These are phyloP conservation scores for Verticillium nonalfalfae DNA, from an alignment of 2,329 filamentous ascomycete genomes.

Conservation along the genomic window DNA sequence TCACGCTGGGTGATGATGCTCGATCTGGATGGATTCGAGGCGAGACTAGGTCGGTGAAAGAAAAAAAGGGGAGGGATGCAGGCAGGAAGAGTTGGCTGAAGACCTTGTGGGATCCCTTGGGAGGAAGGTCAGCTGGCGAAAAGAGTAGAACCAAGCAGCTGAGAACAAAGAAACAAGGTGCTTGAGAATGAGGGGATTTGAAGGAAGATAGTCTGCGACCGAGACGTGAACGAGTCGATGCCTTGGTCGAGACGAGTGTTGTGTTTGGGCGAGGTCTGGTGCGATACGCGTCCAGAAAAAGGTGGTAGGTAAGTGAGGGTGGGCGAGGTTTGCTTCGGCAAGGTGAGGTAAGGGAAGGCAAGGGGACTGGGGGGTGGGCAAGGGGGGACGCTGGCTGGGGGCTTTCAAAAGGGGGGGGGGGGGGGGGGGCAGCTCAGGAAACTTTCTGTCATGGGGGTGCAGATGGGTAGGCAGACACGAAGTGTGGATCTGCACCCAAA, in stretches of 20 bases:
- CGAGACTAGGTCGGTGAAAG: neutral
- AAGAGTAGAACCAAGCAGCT: neutral
- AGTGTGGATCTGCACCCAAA: neutral
- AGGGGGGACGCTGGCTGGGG: neutral
- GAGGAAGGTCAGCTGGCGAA: neutral
- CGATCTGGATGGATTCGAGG: neutral
- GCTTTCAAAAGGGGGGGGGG: neutral
- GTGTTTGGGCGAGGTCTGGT: neutral
- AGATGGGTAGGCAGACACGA: neutral
- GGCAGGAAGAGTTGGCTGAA: neutral
- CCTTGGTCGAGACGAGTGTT: neutral
- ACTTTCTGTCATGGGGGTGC: neutral
- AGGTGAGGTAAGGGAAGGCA: neutral
- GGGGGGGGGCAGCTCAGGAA: neutral
- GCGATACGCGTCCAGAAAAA: neutral
- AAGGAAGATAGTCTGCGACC: neutral
- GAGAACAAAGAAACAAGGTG: neutral
- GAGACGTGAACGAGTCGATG: neutral
- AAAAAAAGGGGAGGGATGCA: neutral
- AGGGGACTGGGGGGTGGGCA: neutral
- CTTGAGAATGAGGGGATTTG: neutral
- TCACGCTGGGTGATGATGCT: neutral
- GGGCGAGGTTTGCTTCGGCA: neutral
- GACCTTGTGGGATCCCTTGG: neutral
- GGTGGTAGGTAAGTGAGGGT: neutral